Base-by-base conservation (phyloP, 495 filamentous ascomycete genomes). In the Pseudevernia furfuracea region DNA sequence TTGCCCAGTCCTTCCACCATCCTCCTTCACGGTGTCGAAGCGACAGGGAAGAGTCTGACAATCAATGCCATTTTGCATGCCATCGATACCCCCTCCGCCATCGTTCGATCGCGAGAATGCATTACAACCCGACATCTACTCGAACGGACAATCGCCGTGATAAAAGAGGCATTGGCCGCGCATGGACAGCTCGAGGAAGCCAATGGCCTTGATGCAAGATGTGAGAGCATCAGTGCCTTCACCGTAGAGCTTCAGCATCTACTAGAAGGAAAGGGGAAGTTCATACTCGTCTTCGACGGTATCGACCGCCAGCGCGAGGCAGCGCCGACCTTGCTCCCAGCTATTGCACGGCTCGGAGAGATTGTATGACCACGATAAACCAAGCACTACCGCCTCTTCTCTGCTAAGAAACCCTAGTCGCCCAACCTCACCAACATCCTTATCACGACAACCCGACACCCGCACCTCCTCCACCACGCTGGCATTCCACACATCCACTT, bases 61-160 rank as follows among this genome's bases (percentile, higher is more conserved):
- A 76, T 89, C 30, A 77, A 78, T 49, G 77, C 80, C 12, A 77
- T 94, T 23, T 82, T 97, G 4, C 70, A 82, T 34, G 68, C 71
- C 6, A 77, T 83, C 32, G 63, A 74, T 48, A 74, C 87, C 32
- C 79, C 79, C 46, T 86, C 89, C 70, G 87, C 89, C 39, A 83
- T 96, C 63, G 77, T 96, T 58, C 86, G 84, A 64, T 92, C 86
- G 43, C 76, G 82, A 59, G 93, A 97, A 79, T 97, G 91, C 70
- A 89, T 98, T 59, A 96, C 92, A 0, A 87, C 84, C 0, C 86
- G 94, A 36, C 94, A 98, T 75, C 78, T 98, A 10, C 86, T 95
- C 43, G 90, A 93, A 71, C 81, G 79, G 34, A 85, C 83, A 1
- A 73, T 86, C 11, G 77, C 75, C 4, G 75, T 74, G 32, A 77